These are phyloP conservation scores for Taphrina sp. DNA, from an alignment of 1,139 yeast genomes.

Conservation along the genomic window DNA sequence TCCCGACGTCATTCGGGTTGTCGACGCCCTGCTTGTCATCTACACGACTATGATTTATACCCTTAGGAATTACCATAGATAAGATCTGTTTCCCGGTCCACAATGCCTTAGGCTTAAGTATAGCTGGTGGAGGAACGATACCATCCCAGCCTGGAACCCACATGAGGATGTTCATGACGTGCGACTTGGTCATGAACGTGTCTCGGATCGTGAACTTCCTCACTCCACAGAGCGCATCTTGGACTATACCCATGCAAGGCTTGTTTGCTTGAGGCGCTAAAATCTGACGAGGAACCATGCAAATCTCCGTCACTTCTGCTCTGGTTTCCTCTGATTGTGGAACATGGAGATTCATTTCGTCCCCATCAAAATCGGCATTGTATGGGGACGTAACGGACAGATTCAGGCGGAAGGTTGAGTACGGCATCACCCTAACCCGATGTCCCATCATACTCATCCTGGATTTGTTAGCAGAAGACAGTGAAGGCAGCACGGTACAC, in stretches of 20 bases:
- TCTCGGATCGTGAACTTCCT: constrained; percentile 94
- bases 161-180: constrained; percentile 91
- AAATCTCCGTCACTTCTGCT: constrained; percentile 89
- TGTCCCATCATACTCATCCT: constrained; percentile 99
- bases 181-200: constrained; percentile 81
- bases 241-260: constrained; percentile 99
- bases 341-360: constrained; percentile 98
- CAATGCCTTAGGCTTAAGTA: constrained; percentile 87
- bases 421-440: constrained; percentile 97
- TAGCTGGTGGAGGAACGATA: constrained; percentile 94
- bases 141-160: constrained; percentile 99
- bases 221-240: constrained; percentile 95
- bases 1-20: constrained; percentile 86
- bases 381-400: constrained; percentile 97
- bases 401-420: constrained; percentile 93
- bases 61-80: constrained; percentile 91
- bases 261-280: constrained; percentile 97
- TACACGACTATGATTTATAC: constrained; percentile 88
- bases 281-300: constrained; percentile 96
- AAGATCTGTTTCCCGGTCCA: constrained; percentile 97
- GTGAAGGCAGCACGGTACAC: neutral
- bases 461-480: neutral
- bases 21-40: constrained; percentile 84
- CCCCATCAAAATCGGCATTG: constrained; percentile 99
- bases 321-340: constrained; percentile 98